Base-by-base conservation (phyloP, 306 rosid species). In the Morella rubra region DNA sequence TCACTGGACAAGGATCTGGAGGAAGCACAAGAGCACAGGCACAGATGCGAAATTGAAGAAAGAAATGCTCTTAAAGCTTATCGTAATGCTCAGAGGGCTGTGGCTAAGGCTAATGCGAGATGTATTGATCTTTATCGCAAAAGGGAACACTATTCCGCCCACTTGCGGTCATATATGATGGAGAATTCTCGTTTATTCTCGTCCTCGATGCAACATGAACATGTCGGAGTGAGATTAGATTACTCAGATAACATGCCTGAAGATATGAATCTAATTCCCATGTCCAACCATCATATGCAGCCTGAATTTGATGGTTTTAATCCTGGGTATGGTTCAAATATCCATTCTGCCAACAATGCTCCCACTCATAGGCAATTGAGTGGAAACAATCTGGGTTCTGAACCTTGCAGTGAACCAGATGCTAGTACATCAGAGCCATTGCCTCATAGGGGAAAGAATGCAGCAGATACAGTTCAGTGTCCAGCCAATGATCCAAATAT, bases 11-110 rank as follows among this genome's bases (percentile, higher is more conserved):
- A 85, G 89, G 96, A 87, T 75, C 92, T 94, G 80, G 96, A 92
- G 88, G 91, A 94, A 80, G 98, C 96, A 68, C 98, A 90, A 86
- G 95, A 86, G 72, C 86, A 72, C 77, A 84, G 96, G 81, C 93
- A 77, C 74, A 86, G 52, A 73, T 94, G 97, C 81, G 98, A 94
- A 90, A 83, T 90, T 79, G 95, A 89, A 82, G 98, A 92, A 86
- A 89, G 96, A 86, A 89, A 87, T 83, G 95, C 97, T 78, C 86
- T 90, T 79, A 90, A 82, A 90, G 88, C 76, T 89, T 92, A 92
- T 86, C 91, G 86, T 76, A 92, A 88, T 80, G 92, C 97, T 54
- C 98, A 92, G 75, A 87, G 97, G 86, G 88, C 86, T 73, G 86
- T 90, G 86, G 79, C 88, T 54, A 92, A 90, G 88, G 97, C 97